These are phyloP conservation scores for Lactuca sativa DNA, from an alignment of 129 eudicot genomes.

Conservation along the genomic window DNA sequence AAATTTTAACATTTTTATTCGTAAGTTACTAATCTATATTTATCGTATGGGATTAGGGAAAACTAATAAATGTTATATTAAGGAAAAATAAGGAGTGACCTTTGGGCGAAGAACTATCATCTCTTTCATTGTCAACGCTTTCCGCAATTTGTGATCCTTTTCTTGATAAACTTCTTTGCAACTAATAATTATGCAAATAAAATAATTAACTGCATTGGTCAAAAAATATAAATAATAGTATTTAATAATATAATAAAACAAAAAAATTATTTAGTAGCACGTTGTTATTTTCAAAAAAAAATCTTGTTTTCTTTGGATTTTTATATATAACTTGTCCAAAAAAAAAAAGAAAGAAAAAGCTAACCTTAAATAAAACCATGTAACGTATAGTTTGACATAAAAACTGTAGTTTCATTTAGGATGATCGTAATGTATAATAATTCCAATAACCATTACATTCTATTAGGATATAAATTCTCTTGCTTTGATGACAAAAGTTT, in stretches of 20 bases:
- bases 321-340: neutral
- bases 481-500: neutral
- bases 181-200: constrained; percentile 6
- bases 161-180: constrained; percentile 31
- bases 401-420: neutral
- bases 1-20: neutral
- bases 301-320: no score
- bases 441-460: no score
- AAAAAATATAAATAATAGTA: neutral
- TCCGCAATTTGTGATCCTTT: constrained; percentile 18
- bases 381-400: no score
- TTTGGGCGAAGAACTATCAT: constrained; percentile 47
- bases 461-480: neutral
- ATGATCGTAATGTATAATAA: no score
- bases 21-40: neutral
- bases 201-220: neutral
- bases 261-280: neutral
- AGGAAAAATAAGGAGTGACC: constrained; percentile 34
- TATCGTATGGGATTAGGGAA: neutral
- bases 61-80: neutral
- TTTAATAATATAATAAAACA: neutral
- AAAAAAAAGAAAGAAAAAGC: no score
- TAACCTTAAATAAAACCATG: neutral
- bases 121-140: constrained; percentile 38
- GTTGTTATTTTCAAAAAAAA: no score